phyloP scores from a whole-genome alignment of 768 basidiomycete genomes.

The Guyanaporus albipodus region DNA sequence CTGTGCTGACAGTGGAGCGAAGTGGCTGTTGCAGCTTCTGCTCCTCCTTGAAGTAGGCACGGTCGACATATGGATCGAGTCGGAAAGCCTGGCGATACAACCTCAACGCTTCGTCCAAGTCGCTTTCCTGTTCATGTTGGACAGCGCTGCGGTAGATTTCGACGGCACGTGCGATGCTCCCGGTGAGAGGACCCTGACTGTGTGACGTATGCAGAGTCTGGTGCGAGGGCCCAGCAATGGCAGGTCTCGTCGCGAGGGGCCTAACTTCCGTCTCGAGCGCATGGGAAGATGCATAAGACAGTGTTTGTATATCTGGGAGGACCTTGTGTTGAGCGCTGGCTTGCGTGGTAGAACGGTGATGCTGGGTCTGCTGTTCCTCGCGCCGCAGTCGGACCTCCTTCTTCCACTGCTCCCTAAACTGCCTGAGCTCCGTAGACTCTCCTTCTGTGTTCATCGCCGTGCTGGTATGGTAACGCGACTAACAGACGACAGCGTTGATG shows the following conservation, averaged over 20 bases:
- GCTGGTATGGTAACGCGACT: neutral
- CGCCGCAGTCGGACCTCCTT: conserved; percentile 49
- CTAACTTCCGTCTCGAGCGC: conserved; percentile 4
- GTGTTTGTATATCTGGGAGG: conserved; percentile 8
- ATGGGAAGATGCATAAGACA: conserved; percentile 1
- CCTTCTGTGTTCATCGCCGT: conserved; percentile 20
- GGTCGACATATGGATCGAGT: conserved; percentile 71
- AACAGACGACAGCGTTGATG: neutral
- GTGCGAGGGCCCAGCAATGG: conserved; percentile 11
- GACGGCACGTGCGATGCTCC: conserved; percentile 47
- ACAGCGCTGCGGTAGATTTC: conserved; percentile 68
- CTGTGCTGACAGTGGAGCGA: conserved; percentile 34
- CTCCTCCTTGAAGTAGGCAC: conserved; percentile 60
- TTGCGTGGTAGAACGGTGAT: neutral
- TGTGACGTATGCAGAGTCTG: conserved; percentile 20
- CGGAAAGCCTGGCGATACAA: conserved; percentile 82
- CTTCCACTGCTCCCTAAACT: conserved; percentile 73
- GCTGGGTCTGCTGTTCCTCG: conserved; percentile 12
- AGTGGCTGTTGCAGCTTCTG: conserved; percentile 20
- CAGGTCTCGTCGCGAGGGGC: conserved; percentile 8
- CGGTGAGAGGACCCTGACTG: conserved; percentile 31
- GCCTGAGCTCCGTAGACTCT: conserved; percentile 59
- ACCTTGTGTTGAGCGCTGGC: neutral
- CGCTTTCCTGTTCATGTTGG: conserved; percentile 65
- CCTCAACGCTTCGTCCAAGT: conserved; percentile 69